phyloP scores from a whole-genome alignment of 306 rosid genomes.

The Erythrophleum fordii region DNA sequence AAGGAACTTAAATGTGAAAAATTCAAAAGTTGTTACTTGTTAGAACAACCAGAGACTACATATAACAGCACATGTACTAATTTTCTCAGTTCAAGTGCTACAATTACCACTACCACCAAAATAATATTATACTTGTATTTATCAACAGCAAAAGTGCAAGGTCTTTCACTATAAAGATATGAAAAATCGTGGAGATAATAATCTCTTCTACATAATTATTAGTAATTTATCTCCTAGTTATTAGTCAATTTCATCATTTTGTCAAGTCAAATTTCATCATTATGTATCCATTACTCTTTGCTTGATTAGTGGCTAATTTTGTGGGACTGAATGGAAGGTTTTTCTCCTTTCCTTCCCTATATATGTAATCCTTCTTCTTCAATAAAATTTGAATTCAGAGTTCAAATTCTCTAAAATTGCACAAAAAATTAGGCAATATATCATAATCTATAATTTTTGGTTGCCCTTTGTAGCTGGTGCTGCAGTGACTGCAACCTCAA shows the following conservation, averaged over 20 bases:
- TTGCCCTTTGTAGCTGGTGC: neutral
- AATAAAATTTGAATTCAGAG: too few relatives aligned
- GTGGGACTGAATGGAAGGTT: too few relatives aligned
- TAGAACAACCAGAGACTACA: conserved; percentile 16
- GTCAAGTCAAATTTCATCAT: too few relatives aligned
- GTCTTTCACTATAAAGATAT: neutral
- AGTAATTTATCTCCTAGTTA: too few relatives aligned
- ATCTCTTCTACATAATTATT: too few relatives aligned
- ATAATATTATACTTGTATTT: neutral
- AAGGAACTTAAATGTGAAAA: conserved; percentile 9
- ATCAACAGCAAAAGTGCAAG: neutral
- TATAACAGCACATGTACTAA: neutral
- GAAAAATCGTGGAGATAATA: too few relatives aligned
- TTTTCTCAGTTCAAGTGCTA: conserved; percentile 12
- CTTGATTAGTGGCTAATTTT: too few relatives aligned
- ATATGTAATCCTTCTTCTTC: too few relatives aligned
- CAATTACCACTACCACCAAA: conserved; percentile 12
- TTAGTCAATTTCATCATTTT: too few relatives aligned
- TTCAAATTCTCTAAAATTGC: too few relatives aligned
- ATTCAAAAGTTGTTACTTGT: neutral
- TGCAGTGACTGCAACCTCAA: neutral
- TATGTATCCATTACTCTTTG: too few relatives aligned
- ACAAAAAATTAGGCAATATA: neutral
- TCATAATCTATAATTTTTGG: neutral
- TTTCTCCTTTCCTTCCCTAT: too few relatives aligned